phyloP scores from a whole-genome alignment of 2,329 filamentous ascomycete species.

The Lachnellula hyalina region DNA sequence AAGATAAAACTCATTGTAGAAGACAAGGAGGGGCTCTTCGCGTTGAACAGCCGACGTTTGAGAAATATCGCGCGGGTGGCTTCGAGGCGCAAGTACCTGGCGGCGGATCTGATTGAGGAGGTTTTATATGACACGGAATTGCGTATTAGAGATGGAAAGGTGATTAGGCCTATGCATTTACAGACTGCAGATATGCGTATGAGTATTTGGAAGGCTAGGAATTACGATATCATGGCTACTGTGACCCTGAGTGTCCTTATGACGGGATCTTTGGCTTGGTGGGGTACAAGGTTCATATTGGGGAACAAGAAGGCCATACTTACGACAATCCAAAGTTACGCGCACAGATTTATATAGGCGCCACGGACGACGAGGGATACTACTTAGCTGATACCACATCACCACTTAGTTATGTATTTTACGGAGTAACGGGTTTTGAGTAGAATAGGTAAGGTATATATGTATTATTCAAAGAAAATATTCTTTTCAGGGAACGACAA shows the following conservation, averaged over 20 bases:
- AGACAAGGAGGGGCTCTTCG: slow-evolving; percentile 29
- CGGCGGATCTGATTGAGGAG: slow-evolving; percentile 2
- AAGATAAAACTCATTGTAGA: slow-evolving; percentile 58
- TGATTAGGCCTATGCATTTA: background rate
- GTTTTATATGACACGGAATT: slow-evolving; percentile 1
- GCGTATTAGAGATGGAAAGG: background rate
- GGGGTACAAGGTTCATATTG: background rate
- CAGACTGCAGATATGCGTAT: slow-evolving; percentile 6
- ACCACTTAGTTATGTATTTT: too few species aligned
- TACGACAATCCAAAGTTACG: background rate
- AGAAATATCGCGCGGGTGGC: background rate
- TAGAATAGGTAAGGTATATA: too few species aligned
- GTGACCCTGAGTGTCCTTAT: background rate
- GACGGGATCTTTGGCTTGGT: background rate
- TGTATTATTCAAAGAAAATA: too few species aligned
- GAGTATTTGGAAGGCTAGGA: background rate
- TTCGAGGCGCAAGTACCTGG: background rate
- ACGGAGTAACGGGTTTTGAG: too few species aligned
- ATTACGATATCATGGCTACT: background rate
- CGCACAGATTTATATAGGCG: background rate
- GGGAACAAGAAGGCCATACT: background rate
- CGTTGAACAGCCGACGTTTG: background rate
- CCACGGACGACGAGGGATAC: too few species aligned
- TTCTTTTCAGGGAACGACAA: too few species aligned
- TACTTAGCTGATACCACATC: too few species aligned